Percentiles rank a stretch among this genome's conserved stretches.
These are phyloP conservation scores for Cornus florida DNA, from an alignment of 148 eudicot genomes.

Conservation along the genomic window DNA sequence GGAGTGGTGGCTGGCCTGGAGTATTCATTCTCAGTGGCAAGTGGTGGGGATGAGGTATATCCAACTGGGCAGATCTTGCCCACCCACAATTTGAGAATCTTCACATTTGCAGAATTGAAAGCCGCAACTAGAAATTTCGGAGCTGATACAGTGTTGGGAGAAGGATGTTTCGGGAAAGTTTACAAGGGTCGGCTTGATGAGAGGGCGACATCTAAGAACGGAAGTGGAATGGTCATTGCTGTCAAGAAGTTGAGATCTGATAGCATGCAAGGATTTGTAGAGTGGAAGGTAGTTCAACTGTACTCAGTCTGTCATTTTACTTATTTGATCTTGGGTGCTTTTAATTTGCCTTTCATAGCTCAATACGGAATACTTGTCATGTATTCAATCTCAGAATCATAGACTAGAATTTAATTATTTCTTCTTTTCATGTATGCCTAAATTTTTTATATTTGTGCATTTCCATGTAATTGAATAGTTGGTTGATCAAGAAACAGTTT, in stretches of 20 bases:
- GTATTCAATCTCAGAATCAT: background rate
- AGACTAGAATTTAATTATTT: background rate
- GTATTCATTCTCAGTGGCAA: conserved; percentile 46
- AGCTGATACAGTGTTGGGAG: conserved; percentile 59
- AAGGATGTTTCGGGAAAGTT: conserved; percentile 86
- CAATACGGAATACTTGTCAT: background rate
- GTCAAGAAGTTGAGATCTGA: conserved; percentile 71
- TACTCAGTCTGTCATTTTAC: background rate
- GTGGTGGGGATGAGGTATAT: conserved; percentile 35
- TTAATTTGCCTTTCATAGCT: background rate
- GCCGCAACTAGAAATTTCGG: conserved; percentile 59
- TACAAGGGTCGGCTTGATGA: conserved; percentile 79
- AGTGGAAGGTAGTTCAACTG: conserved; percentile 68
- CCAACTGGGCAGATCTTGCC: conserved; percentile 50
- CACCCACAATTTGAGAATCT: conserved; percentile 49
- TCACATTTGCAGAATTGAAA: conserved; percentile 56
- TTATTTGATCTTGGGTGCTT: background rate
- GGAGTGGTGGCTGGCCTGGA: no score
- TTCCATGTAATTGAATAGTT: no score
- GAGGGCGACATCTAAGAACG: conserved; percentile 32
- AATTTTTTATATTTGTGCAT: background rate
- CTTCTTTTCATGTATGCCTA: background rate
- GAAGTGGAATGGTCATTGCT: conserved; percentile 50
- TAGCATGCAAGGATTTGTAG: conserved; percentile 75
- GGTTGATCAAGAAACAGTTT: background rate